Percentiles rank a stretch among this genome's conserved stretches.
Conservation (phyloP, 768 basidiomycete genomes). For the Kwoniella europaea region DNA sequence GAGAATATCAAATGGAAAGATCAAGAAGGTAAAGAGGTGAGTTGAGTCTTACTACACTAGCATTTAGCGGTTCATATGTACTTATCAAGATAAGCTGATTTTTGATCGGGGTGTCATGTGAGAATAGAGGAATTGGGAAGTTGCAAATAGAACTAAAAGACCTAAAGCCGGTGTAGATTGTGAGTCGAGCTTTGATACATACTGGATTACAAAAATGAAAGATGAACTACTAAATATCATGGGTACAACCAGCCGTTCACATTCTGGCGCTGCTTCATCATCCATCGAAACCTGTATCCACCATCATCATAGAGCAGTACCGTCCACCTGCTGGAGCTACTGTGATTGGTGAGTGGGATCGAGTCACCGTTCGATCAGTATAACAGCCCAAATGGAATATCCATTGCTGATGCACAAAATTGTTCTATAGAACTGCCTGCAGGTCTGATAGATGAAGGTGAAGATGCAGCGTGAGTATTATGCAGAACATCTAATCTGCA, state of each 20-base stretch:
- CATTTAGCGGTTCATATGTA: neutral
- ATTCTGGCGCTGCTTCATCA: constrained; percentile 78
- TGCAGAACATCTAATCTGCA: neutral
- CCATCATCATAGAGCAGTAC: constrained; percentile 88
- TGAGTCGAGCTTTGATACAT: constrained; percentile 44
- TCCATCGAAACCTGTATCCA: constrained; percentile 63
- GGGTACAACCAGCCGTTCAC: constrained; percentile 69
- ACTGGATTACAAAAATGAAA: neutral
- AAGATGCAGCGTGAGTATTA: constrained; percentile 68
- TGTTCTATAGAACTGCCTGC: constrained; percentile 39
- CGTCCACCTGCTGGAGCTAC: constrained; percentile 81
- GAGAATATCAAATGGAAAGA: constrained; percentile 82
- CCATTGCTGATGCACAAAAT: neutral
- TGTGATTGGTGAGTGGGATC: constrained; percentile 66
- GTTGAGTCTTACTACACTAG: constrained; percentile 17
- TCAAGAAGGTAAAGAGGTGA: constrained; percentile 73
- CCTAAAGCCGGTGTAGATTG: constrained; percentile 80
- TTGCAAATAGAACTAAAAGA: constrained; percentile 79
- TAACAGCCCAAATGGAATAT: neutral
- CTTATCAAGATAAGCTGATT: neutral
- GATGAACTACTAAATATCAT: too few relatives aligned
- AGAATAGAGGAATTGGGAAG: constrained; percentile 81
- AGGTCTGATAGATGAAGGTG: constrained; percentile 85
- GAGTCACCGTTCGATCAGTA: neutral
- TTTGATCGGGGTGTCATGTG: neutral